Percentiles rank a stretch among this genome's conserved stretches.
phyloP scores from a whole-genome alignment of 305 asterid genomes.

The Fraxinus dipetala region DNA sequence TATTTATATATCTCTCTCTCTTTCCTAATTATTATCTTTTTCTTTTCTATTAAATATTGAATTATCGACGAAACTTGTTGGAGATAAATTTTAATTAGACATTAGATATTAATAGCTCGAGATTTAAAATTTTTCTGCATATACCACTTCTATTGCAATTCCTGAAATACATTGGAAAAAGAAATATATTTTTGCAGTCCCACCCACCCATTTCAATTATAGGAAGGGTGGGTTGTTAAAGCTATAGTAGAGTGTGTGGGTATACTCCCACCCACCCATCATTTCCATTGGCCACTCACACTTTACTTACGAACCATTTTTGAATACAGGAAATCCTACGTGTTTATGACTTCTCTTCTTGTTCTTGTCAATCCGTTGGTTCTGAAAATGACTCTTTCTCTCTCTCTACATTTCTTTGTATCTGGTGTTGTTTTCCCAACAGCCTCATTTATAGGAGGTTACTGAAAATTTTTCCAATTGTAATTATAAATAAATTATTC shows the following conservation, averaged over 20 bases:
- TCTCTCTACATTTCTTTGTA: not conserved
- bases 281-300: not conserved
- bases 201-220: not conserved
- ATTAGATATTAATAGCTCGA: too few relatives aligned
- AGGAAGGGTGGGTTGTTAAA: not conserved
- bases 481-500: not conserved
- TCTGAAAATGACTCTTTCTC: not conserved
- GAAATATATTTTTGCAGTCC: not conserved
- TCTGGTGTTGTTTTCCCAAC: constrained; percentile 1
- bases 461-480: not conserved
- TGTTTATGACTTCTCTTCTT: not conserved
- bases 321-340: not conserved
- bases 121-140: not conserved
- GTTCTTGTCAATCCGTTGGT: not conserved
- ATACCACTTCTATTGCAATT: not conserved
- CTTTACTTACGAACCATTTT: not conserved
- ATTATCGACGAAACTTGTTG: not conserved
- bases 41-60: not conserved
- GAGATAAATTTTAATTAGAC: not conserved
- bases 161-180: not conserved
- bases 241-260: not conserved
- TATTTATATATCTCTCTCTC: too few relatives aligned
- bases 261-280: not conserved
- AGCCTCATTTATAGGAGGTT: not conserved
- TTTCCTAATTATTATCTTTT: not conserved